These are phyloP conservation scores for Lunasporangiospora selenospora DNA, from an alignment of 192 early-diverging fungal species.

Conservation along the genomic window DNA sequence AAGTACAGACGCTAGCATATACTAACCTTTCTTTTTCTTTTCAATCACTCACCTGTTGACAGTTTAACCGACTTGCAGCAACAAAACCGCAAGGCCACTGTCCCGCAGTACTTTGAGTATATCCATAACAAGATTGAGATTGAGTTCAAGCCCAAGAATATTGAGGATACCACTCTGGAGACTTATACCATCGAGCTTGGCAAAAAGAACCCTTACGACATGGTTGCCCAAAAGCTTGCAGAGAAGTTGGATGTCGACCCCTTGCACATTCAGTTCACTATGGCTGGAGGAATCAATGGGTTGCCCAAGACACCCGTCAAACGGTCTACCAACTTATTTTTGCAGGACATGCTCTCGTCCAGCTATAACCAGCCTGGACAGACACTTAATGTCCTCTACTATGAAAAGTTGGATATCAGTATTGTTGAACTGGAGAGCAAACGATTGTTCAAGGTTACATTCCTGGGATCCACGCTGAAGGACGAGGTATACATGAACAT, in stretches of 20 bases:
- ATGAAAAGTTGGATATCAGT: conserved; percentile 85
- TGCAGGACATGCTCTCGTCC: conserved; percentile 51
- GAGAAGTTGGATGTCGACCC: conserved; percentile 65
- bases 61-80: conserved; percentile 24
- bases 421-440: conserved; percentile 87
- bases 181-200: conserved; percentile 60
- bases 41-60: neutral
- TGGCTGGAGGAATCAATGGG: conserved; percentile 29
- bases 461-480: conserved; percentile 67
- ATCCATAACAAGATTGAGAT: conserved; percentile 74
- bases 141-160: conserved; percentile 68
- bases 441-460: conserved; percentile 70
- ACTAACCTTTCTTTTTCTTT: neutral
- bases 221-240: conserved; percentile 70
- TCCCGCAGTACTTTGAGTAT: conserved; percentile 81
- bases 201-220: conserved; percentile 73
- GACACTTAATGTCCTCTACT: conserved; percentile 63
- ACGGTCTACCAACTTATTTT: conserved; percentile 28
- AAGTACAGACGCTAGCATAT: neutral
- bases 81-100: conserved; percentile 49
- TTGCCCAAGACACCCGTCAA: conserved; percentile 36
- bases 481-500: conserved; percentile 65
- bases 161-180: conserved; percentile 45
- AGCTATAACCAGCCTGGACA: conserved; percentile 18
- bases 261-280: conserved; percentile 76